Evolutionary conservation across 176 grass and related monocot species (phyloP).

Genomic region (Phoenix dactylifera): DNA sequence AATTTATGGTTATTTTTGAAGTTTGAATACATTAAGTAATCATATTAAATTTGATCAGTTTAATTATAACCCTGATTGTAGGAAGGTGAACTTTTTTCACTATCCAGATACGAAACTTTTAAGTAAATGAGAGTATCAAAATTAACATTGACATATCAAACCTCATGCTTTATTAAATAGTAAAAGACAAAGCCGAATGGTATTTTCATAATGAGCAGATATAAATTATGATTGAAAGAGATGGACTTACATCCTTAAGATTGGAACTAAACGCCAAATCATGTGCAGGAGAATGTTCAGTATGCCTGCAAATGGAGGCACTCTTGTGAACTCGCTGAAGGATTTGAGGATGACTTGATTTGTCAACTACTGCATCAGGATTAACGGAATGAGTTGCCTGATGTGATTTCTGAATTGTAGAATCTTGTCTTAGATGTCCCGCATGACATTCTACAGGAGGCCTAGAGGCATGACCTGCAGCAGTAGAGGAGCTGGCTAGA

Average conservation of each 20-base stretch:
- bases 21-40: too few relatives aligned
- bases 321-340: not conserved
- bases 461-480: not conserved
- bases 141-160: too few relatives aligned
- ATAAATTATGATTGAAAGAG: not conserved
- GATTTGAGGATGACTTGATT: not conserved
- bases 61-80: too few relatives aligned
- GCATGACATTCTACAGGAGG: not conserved
- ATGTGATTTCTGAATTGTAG: constrained; percentile 8
- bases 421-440: not conserved
- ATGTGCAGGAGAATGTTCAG: constrained; percentile 4
- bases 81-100: too few relatives aligned
- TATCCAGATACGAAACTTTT: too few relatives aligned
- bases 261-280: not conserved
- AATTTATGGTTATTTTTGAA: too few relatives aligned
- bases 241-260: not conserved
- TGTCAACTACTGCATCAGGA: not conserved
- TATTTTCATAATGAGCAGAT: too few relatives aligned
- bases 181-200: too few relatives aligned
- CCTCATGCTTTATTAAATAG: too few relatives aligned
- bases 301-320: not conserved
- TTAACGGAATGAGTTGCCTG: constrained; percentile 3
- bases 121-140: too few relatives aligned
- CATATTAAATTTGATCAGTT: too few relatives aligned
- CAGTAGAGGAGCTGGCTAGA: constrained; percentile 9